These are phyloP conservation scores for Piromyces finnis DNA, from an alignment of 192 early-diverging fungal species.

Conservation along the genomic window DNA sequence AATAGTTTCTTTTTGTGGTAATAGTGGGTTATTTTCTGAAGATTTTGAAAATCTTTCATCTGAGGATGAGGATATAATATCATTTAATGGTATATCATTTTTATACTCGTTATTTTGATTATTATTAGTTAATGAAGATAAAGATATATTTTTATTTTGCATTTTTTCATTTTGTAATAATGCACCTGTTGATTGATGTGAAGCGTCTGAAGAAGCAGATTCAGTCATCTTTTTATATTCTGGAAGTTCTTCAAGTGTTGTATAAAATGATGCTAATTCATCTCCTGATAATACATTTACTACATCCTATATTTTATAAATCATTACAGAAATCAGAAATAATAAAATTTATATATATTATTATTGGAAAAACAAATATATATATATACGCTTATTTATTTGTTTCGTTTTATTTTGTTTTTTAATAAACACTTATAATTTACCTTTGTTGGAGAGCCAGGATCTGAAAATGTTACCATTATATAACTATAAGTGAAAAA, in stretches of 20 bases:
- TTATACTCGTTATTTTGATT: neutral
- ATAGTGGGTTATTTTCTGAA: neutral
- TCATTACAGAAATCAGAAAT: too few species aligned
- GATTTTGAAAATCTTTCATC: neutral
- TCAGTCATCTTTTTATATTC: neutral
- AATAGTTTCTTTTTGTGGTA: neutral
- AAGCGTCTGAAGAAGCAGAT: neutral
- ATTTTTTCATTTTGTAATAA: neutral
- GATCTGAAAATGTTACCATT: neutral
- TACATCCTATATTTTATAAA: neutral
- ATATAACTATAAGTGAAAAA: neutral
- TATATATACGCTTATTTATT: too few species aligned
- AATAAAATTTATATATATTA: too few species aligned
- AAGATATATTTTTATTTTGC: neutral
- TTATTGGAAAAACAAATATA: too few species aligned
- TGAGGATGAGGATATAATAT: neutral
- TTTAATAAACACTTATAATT: too few species aligned
- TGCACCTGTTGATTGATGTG: neutral
- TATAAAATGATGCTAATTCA: neutral
- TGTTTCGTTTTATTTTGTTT: too few species aligned
- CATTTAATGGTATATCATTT: neutral
- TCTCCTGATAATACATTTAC: neutral
- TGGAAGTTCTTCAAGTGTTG: neutral
- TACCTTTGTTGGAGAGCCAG: neutral
- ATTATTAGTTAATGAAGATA: neutral